phyloP scores from a whole-genome alignment of 2,329 filamentous ascomycete genomes.

The Fusarium equiseti region DNA sequence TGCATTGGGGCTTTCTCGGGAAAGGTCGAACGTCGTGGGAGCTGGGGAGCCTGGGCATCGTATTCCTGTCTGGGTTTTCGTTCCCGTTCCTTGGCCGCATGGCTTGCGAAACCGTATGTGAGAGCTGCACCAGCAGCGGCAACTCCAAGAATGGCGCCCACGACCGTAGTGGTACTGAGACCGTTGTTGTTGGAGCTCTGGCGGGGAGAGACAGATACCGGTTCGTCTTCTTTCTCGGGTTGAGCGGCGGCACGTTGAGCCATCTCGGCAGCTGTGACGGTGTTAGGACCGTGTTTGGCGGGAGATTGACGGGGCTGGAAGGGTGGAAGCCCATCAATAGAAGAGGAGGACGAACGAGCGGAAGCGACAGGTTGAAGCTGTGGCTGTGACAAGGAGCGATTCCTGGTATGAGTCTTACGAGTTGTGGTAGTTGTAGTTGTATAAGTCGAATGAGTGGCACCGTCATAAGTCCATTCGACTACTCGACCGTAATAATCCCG shows the following conservation, averaged over 20 bases:
- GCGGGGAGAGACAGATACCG: slow-evolving; percentile 46
- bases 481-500: slow-evolving; percentile 58
- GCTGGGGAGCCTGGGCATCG: slow-evolving; percentile 55
- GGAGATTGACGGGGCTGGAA: slow-evolving; percentile 39
- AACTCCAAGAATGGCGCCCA: slow-evolving; percentile 82
- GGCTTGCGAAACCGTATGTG: slow-evolving; percentile 75
- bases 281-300: slow-evolving; percentile 37
- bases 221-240: slow-evolving; percentile 35
- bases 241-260: slow-evolving; percentile 40
- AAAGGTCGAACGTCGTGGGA: slow-evolving; percentile 61
- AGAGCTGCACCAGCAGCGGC: slow-evolving; percentile 76
- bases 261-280: slow-evolving; percentile 43
- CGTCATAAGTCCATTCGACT: slow-evolving; percentile 63
- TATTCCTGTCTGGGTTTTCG: slow-evolving; percentile 57
- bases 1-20: slow-evolving; percentile 56
- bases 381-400: slow-evolving; percentile 43
- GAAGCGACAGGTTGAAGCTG: slow-evolving; percentile 36
- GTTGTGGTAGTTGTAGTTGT: slow-evolving; percentile 10
- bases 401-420: slow-evolving; percentile 24
- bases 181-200: slow-evolving; percentile 56
- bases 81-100: slow-evolving; percentile 62
- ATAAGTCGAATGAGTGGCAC: slow-evolving; percentile 46
- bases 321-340: slow-evolving; percentile 37
- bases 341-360: slow-evolving; percentile 40
- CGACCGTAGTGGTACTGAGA: slow-evolving; percentile 71